Conservation (phyloP, 2,329 filamentous ascomycete genomes). For the Drechslera avenae region DNA sequence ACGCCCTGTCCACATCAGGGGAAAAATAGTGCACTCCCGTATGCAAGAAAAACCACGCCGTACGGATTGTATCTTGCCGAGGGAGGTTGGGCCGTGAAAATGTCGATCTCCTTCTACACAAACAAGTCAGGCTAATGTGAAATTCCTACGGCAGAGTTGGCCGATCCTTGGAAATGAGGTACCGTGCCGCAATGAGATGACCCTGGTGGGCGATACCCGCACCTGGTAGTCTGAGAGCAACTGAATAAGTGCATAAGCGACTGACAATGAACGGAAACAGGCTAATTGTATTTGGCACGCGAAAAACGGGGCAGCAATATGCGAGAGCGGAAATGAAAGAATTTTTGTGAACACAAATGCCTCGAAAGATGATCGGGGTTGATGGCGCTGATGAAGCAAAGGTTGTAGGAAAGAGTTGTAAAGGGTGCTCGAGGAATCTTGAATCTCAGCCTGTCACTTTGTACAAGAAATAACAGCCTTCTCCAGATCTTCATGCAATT, state of each 20-base stretch:
- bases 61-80: too few relatives aligned
- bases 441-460: background rate
- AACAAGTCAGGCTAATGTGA: too few relatives aligned
- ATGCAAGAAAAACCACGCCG: too few relatives aligned
- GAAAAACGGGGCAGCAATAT: background rate
- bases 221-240: background rate
- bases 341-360: background rate
- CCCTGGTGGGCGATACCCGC: background rate
- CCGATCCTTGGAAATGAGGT: background rate
- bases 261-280: background rate
- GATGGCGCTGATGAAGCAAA: background rate
- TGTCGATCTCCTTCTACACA: too few relatives aligned
- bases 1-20: too few relatives aligned
- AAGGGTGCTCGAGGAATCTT: background rate
- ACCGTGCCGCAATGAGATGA: background rate
- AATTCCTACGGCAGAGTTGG: background rate
- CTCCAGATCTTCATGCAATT: too few relatives aligned
- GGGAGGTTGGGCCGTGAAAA: too few relatives aligned
- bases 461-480: background rate
- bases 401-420: slow-evolving; percentile 2
- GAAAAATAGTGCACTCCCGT: too few relatives aligned
- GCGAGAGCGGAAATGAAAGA: background rate
- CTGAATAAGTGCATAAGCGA: background rate
- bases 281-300: background rate
- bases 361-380: background rate